Evolutionary conservation across 2,329 filamentous ascomycete genomes (phyloP), one percentile per base, ranked within the genome.

Genomic region (Basipetospora chlamydospora): DNA sequence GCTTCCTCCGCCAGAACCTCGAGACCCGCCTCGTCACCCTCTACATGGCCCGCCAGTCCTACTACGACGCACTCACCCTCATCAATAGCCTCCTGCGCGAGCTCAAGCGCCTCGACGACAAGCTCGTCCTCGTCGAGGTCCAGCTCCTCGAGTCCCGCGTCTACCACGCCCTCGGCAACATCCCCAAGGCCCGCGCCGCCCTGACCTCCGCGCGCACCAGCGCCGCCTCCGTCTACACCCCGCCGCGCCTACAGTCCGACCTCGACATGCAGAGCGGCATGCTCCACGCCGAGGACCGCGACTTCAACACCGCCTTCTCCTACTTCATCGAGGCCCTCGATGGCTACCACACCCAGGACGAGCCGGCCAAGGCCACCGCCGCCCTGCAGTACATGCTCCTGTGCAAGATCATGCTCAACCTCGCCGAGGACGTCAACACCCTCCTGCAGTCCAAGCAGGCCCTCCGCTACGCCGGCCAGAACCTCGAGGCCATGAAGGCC

Each of bases 261-360:
- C 73, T 98, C 47, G 90, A 98, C 55, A 96, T 98, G 90, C 90
- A 98, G 67, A 94, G 85, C 45, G 92, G 90, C 47, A 96, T 96
- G 80, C 75, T 98, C 41, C 92, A 98, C 58, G 90, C 90, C 17
- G 92, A 98, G 62, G 90, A 98, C 57, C 83, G 86, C 63, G 92
- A 98, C 64, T 98, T 98, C 72, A 95, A 92, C 66, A 98, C 90
- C 18, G 85, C 90, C 34, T 98, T 82, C 61, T 95, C 87, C 34
- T 98, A 98, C 70, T 98, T 98, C 60, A 96, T 98, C 59, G 90
- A 98, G 64, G 90, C 92, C 3, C 76, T 98, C 44, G 90, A 98
- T 56, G 90, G 90, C 42, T 98, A 96, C 61, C 85, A 90, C 61
- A 79, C 80, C 32, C 86, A 93, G 57, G 90, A 98, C 47, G 86